A percentile compares a stretch with the other conserved stretches of the same genome.
Evolutionary conservation across 495 filamentous ascomycete species (phyloP).

Genomic region (Glonium stellatum): DNA sequence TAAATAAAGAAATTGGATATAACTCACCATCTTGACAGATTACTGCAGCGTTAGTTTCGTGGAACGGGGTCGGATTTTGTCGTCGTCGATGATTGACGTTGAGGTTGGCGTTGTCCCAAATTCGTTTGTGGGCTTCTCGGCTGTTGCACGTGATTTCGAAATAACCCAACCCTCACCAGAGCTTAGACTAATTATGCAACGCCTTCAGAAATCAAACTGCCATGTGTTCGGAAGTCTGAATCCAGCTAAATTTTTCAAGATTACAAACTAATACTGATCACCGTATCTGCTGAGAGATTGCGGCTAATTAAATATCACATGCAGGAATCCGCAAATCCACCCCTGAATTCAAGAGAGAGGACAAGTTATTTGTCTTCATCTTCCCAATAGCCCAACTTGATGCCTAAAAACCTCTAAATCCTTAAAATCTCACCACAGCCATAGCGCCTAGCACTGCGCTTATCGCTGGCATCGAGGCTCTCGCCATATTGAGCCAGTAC

Average conservation of each 20-base stretch:
- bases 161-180: not conserved
- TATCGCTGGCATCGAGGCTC: not conserved
- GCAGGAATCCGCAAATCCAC: too few species aligned
- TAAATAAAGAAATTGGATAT: not conserved
- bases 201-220: too few species aligned
- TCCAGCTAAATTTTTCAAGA: too few species aligned
- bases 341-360: too few species aligned
- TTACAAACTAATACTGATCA: too few species aligned
- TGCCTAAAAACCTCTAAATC: not conserved
- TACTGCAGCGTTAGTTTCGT: constrained; percentile 34
- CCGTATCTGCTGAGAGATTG: too few species aligned
- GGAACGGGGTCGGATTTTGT: constrained; percentile 13
- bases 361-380: not conserved
- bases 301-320: too few species aligned
- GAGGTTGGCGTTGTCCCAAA: not conserved
- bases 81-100: constrained; percentile 3
- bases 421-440: constrained; percentile 1
- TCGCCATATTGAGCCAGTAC: not conserved
- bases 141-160: constrained; percentile 5
- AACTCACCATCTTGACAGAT: constrained; percentile 56
- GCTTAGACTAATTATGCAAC: not conserved
- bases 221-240: too few species aligned
- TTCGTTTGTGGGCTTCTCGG: constrained; percentile 21
- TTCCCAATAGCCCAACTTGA: not conserved
- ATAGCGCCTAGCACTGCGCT: not conserved